These are phyloP conservation scores for Metschnikowia noctiluminum DNA, from an alignment of 805 yeast genomes.

Conservation along the genomic window DNA sequence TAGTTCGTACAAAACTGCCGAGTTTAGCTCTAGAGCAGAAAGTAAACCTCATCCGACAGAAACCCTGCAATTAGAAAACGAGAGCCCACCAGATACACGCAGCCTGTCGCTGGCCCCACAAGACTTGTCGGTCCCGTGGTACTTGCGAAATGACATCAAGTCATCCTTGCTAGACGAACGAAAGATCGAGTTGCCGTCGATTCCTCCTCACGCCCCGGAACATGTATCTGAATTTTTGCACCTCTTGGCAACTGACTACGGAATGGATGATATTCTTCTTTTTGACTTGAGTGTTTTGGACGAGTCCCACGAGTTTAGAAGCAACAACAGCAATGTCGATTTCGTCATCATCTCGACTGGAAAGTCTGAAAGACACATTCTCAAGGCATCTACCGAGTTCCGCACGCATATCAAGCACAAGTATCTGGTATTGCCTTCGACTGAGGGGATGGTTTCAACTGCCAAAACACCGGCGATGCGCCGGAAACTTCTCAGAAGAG, in stretches of 20 bases:
- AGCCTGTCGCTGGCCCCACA: not conserved
- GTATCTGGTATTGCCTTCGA: conserved; percentile 38
- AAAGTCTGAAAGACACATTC: conserved; percentile 70
- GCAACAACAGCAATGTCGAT: conserved; percentile 27
- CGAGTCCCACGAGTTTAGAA: conserved; percentile 28
- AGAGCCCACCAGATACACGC: not conserved
- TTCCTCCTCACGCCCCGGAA: conserved; percentile 60
- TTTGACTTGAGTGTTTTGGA: conserved; percentile 56
- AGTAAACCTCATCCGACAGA: no score
- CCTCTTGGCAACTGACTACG: conserved; percentile 56
- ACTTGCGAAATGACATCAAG: conserved; percentile 45
- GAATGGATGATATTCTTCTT: conserved; percentile 57
- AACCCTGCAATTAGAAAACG: no score
- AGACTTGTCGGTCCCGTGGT: conserved; percentile 51
- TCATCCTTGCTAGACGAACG: conserved; percentile 26
- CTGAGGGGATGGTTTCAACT: conserved; percentile 71
- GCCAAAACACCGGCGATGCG: conserved; percentile 42
- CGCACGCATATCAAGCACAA: conserved; percentile 53
- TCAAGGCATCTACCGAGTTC: conserved; percentile 63
- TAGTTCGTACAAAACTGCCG: no score
- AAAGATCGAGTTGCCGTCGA: conserved; percentile 42
- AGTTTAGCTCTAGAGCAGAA: no score
- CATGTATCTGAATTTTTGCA: conserved; percentile 44
- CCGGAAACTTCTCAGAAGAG: conserved; percentile 45
- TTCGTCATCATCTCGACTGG: conserved; percentile 66